Base-by-base conservation (phyloP, 2,329 filamentous ascomycete genomes). In the Fusarium subglutinans region DNA sequence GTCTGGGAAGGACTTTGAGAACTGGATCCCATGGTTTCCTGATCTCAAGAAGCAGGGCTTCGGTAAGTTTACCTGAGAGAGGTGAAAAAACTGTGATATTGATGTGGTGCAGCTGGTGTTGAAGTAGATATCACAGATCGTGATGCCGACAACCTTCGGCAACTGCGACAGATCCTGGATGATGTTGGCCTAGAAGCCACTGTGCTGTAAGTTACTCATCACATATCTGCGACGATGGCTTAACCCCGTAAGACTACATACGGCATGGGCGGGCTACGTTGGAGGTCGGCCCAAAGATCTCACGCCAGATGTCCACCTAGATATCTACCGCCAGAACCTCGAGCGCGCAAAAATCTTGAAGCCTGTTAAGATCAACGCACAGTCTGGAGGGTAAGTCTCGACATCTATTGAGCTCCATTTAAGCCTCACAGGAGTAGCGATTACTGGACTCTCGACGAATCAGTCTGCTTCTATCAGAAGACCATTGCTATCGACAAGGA, bases 391-490 rank as follows among this genome's bases (percentile, higher is more conserved):
- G 50, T 53, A 11, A 6, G 50, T 37, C 1, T 4, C 3, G 8
- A 4, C 1, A 12, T 13, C 5, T 8, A 8, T 6, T 9, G 0
- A 0, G 4, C 3, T 17, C 4, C 20, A 17, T 33, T 0, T 1
- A 1, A 33, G 5, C 1, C 22, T 50, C 3, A 33, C 11, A 3
- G 18, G 4, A n/a, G 11, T 5, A 33, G 47, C 0, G 47, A 50
- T 1, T 53, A 53, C 18, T 53, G 50, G 50, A 53, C 1, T 12
- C n/a, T 37, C 3, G n/a, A 53, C 7, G 33, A 53, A 3, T 53
- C 33, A 9, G 33, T 37, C 1, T 37, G 37, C 9, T 53, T 37
- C 6, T 53, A 53, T 4, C 13, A 53, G n/a, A 9, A 26, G 33
- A 37, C 33, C 1, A 14, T 53, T 8, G 9, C 2, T 6, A 37